These are phyloP conservation scores for Peronosclerospora sorghi DNA, from an alignment of 352 stramenopile genomes.

Conservation along the genomic window DNA sequence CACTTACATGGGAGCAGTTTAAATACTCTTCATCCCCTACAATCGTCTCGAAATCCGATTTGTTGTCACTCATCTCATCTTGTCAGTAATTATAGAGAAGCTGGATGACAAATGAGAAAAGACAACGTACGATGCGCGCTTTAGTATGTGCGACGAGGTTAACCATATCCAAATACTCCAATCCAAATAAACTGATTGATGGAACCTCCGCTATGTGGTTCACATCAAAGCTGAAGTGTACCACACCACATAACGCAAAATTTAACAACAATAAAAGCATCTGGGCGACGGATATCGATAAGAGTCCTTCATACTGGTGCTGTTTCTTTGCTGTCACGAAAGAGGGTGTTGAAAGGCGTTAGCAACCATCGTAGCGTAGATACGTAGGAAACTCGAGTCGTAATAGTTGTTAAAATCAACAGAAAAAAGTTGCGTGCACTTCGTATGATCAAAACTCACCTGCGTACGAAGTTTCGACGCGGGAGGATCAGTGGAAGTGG, in stretches of 20 bases:
- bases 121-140: background rate
- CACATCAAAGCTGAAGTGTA: background rate
- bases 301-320: constrained; percentile 3
- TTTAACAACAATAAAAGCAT: constrained; percentile 10
- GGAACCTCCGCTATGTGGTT: background rate
- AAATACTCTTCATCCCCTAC: constrained; percentile 25
- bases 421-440: too few species aligned
- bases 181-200: background rate
- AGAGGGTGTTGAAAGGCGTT: too few species aligned
- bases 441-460: too few species aligned
- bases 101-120: background rate
- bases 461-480: too few species aligned
- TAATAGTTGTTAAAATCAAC: too few species aligned
- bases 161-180: too few species aligned
- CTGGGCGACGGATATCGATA: constrained; percentile 8
- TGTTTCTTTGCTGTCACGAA: constrained; percentile 2
- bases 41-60: constrained; percentile 8
- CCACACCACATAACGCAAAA: background rate
- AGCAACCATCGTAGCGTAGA: too few species aligned
- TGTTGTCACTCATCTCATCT: constrained; percentile 25
- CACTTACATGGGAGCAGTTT: constrained; percentile 3
- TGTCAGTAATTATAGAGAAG: background rate
- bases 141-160: background rate
- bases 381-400: too few species aligned
- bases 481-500: too few species aligned